Evolutionary conservation across 164 flowering plant species (phyloP), one percentile per base, ranked within the genome.

Genomic region (Chimonanthus salicifolius): DNA sequence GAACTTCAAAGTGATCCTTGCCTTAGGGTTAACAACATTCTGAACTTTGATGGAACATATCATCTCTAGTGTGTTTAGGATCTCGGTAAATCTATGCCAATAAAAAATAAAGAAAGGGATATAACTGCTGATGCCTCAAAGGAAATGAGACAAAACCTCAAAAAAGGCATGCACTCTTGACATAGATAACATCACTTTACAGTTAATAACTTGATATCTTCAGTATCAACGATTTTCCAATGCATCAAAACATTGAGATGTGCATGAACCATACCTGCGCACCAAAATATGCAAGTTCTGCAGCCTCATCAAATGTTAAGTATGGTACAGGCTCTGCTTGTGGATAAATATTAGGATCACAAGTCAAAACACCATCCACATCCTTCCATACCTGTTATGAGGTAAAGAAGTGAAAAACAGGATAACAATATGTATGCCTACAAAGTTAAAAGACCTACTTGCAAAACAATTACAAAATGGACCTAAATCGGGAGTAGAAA

Each of bases 241-340:
- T 54, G 60, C 3, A 3, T 54, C 15, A 54, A 54, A 54, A 5
- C 15, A 13, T 13, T n/a, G 16, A 54, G 60, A 9, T 11, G 16
- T 1, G 60, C 4, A 54, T 0, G 60, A 11, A n/a, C 60, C n/a
- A 15, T 54, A 93, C 99, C 94, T 90, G 98, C 72, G 96, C 96
- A 75, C 99, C 98, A 82, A 93, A 95, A 76, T 91, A 95, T 68
- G 97, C 97, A 81, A 95, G 99, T 74, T 93, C 96, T 58, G 97
- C 88, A 45, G 99, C 99, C 84, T 95, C 99, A 16, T 95, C 98
- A 81, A 90, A 95, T 67, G 99, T 95, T 81, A 95, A 79, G 79
- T 77, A 86, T 21, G 96, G 96, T 58, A 95, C 98, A 66, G 99
- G 94, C 70, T 80, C 72, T 54, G 99, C 98, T n/a, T n/a, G 70